Base-by-base conservation (phyloP, 2,329 filamentous ascomycete genomes). In the Diaporthe longicolla region DNA sequence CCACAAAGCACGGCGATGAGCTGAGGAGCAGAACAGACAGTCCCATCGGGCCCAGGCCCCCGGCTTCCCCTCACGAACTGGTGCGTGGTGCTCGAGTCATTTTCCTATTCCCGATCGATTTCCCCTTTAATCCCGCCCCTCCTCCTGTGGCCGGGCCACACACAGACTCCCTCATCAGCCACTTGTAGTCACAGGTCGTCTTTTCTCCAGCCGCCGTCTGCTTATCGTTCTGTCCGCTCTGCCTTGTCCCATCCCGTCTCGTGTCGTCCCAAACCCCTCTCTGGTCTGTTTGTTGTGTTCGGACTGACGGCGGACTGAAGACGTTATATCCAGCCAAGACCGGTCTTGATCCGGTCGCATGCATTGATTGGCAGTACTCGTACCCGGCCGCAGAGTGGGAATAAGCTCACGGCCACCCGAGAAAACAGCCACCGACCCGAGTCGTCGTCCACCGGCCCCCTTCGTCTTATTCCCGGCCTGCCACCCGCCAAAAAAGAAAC, bases 391-490 rank as follows among this genome's bases (percentile, higher is more conserved):
- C 45, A 26, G n/a, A 32, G 48, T 68, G 63, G 26, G 57, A 58
- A 65, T 71, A 65, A 74, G 57, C 72, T 52, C 55, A 43, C 37
- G 29, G 26, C 58, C 58, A 58, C n/a, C 43, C 69, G 59, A 74
- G 10, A 57, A 63, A 55, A 24, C 52, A 52, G 40, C 71, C 32
- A 13, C 71, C 63, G 52, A 43, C 32, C 43, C 55, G 48, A 32
- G n/a, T 72, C 54, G 54, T 50, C 55, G 40, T 43, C 61, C 54
- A 61, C 69, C 61, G 57, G 70, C 63, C 21, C 45, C 32, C 61
- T 29, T 50, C 59, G 43, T 70, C 63, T 75, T 75, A 75, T 75
- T 75, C 71, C 73, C 73, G 73, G 63, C 57, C 24, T 32, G 57
- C 21, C 70, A 59, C 50, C 40, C 40, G 19, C 50, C 48, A 48